Percentiles rank a stretch among this genome's conserved stretches.
Conservation (phyloP, 2,329 filamentous ascomycete genomes). For the Hirsutella thompsonii region DNA sequence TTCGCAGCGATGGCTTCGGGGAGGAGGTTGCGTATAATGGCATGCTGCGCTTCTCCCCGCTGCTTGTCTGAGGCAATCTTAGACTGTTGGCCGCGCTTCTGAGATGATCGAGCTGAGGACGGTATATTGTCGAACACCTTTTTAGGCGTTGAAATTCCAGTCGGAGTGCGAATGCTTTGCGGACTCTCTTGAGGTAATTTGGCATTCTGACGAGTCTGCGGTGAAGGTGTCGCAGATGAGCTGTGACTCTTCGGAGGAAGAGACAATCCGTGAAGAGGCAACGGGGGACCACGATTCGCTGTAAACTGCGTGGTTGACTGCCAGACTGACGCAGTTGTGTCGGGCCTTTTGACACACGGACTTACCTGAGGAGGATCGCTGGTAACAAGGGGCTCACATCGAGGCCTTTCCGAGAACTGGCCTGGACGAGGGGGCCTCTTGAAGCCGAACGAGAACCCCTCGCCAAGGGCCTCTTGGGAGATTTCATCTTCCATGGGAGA, state of each 20-base stretch:
- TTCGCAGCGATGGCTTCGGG: not conserved
- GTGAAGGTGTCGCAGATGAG: not conserved
- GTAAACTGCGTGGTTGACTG: not conserved
- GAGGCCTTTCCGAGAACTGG: slow-evolving; percentile 5
- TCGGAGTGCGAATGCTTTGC: not conserved
- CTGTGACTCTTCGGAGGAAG: not conserved
- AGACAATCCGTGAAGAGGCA: slow-evolving; percentile 1
- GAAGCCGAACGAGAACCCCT: slow-evolving; percentile 8
- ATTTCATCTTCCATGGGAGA: slow-evolving; percentile 2
- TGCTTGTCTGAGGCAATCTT: not conserved
- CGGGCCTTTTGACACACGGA: not conserved
- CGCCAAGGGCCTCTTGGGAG: slow-evolving; percentile 4
- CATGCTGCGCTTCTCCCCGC: not conserved
- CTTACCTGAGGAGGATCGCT: not conserved
- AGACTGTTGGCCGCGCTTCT: not conserved
- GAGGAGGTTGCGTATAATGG: not conserved
- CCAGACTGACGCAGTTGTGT: not conserved
- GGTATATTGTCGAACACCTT: not conserved
- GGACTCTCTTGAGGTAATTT: not conserved
- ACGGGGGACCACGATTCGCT: not conserved
- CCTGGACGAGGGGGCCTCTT: slow-evolving; percentile 7
- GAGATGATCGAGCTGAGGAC: not conserved
- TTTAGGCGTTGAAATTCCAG: not conserved
- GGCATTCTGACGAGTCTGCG: too few relatives aligned
- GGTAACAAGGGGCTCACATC: not conserved